Percentiles rank a stretch among this genome's conserved stretches.
phyloP scores from a whole-genome alignment of 169 alveolate species.

The Plasmodium reichenowi region DNA sequence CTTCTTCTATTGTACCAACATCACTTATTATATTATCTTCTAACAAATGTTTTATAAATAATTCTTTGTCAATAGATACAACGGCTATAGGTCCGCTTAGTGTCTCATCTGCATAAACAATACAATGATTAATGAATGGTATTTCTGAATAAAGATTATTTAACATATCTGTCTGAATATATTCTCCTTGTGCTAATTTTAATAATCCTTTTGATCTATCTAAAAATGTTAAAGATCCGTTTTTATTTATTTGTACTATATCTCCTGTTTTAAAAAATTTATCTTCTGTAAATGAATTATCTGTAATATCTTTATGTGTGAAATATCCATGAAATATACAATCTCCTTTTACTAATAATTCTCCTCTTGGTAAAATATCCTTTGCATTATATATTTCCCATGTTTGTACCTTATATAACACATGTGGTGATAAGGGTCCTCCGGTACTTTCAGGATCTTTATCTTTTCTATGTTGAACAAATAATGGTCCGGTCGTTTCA shows the following conservation, averaged over 20 bases:
- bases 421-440: constrained; percentile 19
- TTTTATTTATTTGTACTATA: constrained; percentile 89
- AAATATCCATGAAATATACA: constrained; percentile 91
- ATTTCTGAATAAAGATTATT: constrained; percentile 40
- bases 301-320: constrained; percentile 90
- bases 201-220: constrained; percentile 96
- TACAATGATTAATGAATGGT: constrained; percentile 31
- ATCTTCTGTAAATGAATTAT: constrained; percentile 87
- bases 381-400: constrained; percentile 79
- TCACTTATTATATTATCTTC: constrained; percentile 18
- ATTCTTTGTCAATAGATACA: constrained; percentile 24
- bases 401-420: constrained; percentile 15
- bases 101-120: constrained; percentile 70
- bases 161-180: constrained; percentile 83
- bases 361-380: constrained; percentile 93
- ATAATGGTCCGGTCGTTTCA: constrained; percentile 52
- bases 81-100: constrained; percentile 67
- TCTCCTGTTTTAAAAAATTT: constrained; percentile 96
- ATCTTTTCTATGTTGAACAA: constrained; percentile 12
- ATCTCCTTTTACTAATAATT: constrained; percentile 92
- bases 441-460: constrained; percentile 5
- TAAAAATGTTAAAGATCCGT: constrained; percentile 92
- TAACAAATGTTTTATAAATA: constrained; percentile 14
- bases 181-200: constrained; percentile 97
- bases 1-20: background rate